phyloP scores from a whole-genome alignment of 1,284 basidiomycete species.

The Leccinum fuscescens region DNA sequence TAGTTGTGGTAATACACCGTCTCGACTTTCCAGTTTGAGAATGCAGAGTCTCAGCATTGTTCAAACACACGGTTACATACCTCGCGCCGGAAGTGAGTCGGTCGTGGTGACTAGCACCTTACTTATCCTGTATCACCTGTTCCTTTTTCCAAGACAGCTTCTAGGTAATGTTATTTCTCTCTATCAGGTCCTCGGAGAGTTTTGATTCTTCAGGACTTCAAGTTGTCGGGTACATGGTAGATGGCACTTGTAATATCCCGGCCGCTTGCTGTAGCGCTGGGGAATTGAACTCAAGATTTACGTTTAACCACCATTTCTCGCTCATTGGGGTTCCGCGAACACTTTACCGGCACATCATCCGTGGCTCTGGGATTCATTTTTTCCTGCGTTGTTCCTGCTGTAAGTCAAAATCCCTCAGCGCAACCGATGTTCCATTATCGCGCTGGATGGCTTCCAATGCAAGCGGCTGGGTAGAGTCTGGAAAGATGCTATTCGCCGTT shows the following conservation, averaged over 20 bases:
- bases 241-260: background rate
- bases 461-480: background rate
- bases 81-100: background rate
- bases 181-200: background rate
- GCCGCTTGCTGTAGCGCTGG: conserved; percentile 6
- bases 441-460: conserved; percentile 17
- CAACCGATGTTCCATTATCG: conserved; percentile 7
- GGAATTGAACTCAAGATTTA: background rate
- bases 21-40: background rate
- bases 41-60: background rate
- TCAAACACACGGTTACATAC: background rate
- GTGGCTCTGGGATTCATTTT: conserved; percentile 12
- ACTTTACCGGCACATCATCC: conserved; percentile 1
- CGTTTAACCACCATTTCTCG: background rate
- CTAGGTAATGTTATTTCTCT: background rate
- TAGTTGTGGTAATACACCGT: background rate
- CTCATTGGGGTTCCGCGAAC: conserved; percentile 6
- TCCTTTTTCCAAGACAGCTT: background rate
- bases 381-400: background rate
- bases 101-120: background rate
- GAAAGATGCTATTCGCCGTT: background rate
- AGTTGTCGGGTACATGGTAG: background rate
- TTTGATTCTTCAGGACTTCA: background rate
- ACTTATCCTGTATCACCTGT: background rate
- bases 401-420: background rate